phyloP scores from a whole-genome alignment of 176 grass and related monocot species.

The Aegilops bicornis region DNA sequence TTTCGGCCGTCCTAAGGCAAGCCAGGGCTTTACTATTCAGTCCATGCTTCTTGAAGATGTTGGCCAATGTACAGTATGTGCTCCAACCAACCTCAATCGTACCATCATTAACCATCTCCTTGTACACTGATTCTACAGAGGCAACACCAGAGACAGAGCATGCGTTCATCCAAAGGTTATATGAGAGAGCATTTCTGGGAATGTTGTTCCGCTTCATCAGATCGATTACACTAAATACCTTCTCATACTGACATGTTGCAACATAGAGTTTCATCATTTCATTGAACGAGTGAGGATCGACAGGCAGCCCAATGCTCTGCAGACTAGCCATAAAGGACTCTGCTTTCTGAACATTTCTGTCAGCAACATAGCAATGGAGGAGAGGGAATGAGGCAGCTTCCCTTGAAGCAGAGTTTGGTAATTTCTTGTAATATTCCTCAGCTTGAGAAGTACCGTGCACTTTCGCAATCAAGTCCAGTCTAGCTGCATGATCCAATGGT shows the following conservation, averaged over 20 bases:
- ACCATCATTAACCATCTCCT: constrained; percentile 72
- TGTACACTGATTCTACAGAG: constrained; percentile 45
- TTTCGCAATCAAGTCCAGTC: constrained; percentile 65
- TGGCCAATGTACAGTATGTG: constrained; percentile 69
- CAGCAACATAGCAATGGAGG: constrained; percentile 70
- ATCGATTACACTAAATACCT: constrained; percentile 51
- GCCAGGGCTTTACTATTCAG: constrained; percentile 41
- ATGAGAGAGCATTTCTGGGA: constrained; percentile 60
- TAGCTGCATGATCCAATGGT: constrained; percentile 63
- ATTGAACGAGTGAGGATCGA: constrained; percentile 75
- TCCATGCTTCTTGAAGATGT: constrained; percentile 56
- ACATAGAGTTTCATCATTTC: constrained; percentile 85
- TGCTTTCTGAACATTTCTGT: constrained; percentile 61
- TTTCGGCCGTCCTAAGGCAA: constrained; percentile 65
- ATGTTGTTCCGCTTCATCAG: constrained; percentile 72
- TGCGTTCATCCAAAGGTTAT: constrained; percentile 77
- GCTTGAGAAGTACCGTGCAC: constrained; percentile 43
- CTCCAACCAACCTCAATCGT: constrained; percentile 85
- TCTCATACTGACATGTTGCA: constrained; percentile 50
- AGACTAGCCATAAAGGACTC: constrained; percentile 72
- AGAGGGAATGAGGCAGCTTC: constrained; percentile 74
- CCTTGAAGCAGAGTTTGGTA: constrained; percentile 43
- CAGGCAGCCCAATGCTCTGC: constrained; percentile 58
- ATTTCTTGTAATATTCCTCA: constrained; percentile 68
- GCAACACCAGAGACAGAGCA: constrained; percentile 47